These are phyloP conservation scores for Penicillium canescens DNA, from an alignment of 495 filamentous ascomycete species.

Conservation along the genomic window DNA sequence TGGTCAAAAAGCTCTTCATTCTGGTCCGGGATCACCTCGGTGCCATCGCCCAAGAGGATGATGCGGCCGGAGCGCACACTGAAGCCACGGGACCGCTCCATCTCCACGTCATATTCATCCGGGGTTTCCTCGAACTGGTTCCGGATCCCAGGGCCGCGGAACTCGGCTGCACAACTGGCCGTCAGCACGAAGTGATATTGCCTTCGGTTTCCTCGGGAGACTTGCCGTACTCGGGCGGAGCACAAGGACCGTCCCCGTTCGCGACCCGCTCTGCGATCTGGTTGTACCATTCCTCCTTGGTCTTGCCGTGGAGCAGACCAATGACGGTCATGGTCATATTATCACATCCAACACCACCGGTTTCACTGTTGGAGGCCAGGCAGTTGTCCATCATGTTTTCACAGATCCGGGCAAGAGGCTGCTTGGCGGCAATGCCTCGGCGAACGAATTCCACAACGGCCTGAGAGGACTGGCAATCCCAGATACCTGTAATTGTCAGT, in stretches of 20 bases:
- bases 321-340: constrained; percentile 99
- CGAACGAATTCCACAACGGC: constrained; percentile 95
- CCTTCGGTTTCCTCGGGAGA: constrained; percentile 51
- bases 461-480: constrained; percentile 99
- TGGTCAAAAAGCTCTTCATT: constrained; percentile 94
- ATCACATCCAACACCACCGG: constrained; percentile 95
- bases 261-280: constrained; percentile 91
- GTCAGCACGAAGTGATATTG: constrained; percentile 47
- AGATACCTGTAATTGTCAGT: constrained; percentile 69
- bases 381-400: constrained; percentile 99
- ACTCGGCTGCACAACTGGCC: constrained; percentile 74
- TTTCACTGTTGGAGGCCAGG: constrained; percentile 93
- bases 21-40: constrained; percentile 80
- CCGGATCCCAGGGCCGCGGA: constrained; percentile 80
- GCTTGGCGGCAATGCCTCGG: constrained; percentile 92
- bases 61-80: constrained; percentile 74
- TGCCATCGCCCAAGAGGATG: constrained; percentile 93
- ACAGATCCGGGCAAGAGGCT: constrained; percentile 88
- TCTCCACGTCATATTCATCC: constrained; percentile 87
- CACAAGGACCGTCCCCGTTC: constrained; percentile 96
- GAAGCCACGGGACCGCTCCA: constrained; percentile 61
- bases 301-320: constrained; percentile 84
- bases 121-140: constrained; percentile 91
- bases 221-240: constrained; percentile 99
- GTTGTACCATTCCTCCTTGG: constrained; percentile 97